Base-by-base conservation (phyloP, 2,329 filamentous ascomycete genomes). In the Xenoacremonium recifei region DNA sequence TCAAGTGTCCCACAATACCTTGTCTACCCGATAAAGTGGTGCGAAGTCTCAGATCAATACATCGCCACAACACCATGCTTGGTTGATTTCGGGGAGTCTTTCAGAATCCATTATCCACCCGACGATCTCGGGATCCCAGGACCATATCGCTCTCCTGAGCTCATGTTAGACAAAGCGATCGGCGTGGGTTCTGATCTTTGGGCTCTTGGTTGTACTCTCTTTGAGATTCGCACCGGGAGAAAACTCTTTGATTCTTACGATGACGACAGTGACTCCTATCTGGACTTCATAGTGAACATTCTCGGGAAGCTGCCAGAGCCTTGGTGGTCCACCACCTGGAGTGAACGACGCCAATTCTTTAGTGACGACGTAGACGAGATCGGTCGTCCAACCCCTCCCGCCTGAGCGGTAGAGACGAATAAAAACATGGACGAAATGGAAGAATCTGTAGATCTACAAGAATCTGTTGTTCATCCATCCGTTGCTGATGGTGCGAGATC, bases 271-370 rank as follows among this genome's bases (percentile, higher is more conserved):
- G 58, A 62, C 21, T 51, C 56, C 2, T 53, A 57, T 34, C 44
- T 62, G 4, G 40, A 43, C 9, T 40, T 39, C 6, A 51, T 61
- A 13, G 52, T 54, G 11, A 21, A 51, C 32, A 38, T 58, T 4
- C 45, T 63, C 2, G 58, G 58, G 0, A 56, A 53, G 39, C 21
- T 59, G 10, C 57, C 60, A 2, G 58, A 62, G 46, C 59, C 55
- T 6, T 62, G 56, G 58, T 63, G 59, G 60, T 54, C 47, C 7
- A 41, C 46, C 9, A 54, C 50, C 2, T 62, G 60, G 59, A 41
- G 48, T 12, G 21, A 11, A 4, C 49, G 57, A 7, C 45, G 27
- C 12, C 18, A 15, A 6, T 50, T 47, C 20, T 59, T 54, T 29
- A 35, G 50, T 18, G 57, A 62, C 19, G 48, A 57, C 12, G 41